Conservation (phyloP, 306 rosid species). For the Trifolium subterraneum region DNA sequence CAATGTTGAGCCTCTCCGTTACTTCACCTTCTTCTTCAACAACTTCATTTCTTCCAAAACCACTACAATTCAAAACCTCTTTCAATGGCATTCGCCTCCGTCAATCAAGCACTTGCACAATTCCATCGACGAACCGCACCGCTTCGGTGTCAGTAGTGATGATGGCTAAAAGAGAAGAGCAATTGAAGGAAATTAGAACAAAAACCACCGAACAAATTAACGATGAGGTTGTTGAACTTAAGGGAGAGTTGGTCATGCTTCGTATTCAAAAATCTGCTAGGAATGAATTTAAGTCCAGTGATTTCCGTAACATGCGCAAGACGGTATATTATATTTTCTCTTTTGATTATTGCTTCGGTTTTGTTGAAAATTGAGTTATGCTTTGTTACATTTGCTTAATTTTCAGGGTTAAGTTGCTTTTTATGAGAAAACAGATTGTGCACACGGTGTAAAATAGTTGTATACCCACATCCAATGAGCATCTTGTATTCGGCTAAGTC, state of each 20-base stretch:
- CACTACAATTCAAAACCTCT: constrained; percentile 20
- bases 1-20: constrained; percentile 43
- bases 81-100: constrained; percentile 42
- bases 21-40: constrained; percentile 44
- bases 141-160: constrained; percentile 60
- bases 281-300: constrained; percentile 84
- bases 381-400: not conserved
- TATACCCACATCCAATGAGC: no score
- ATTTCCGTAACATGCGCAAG: constrained; percentile 85
- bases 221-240: constrained; percentile 82
- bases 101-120: constrained; percentile 28
- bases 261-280: constrained; percentile 82
- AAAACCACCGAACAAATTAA: constrained; percentile 75
- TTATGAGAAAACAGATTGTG: not conserved
- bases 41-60: constrained; percentile 33
- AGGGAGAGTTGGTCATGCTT: constrained; percentile 94
- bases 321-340: constrained; percentile 59
- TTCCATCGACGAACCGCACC: constrained; percentile 42
- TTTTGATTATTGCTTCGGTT: not conserved
- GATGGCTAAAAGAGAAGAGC: constrained; percentile 87
- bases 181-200: constrained; percentile 72
- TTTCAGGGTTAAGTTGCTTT: not conserved
- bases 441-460: no score
- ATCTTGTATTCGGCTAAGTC: no score
- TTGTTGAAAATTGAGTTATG: not conserved